Base-by-base conservation (phyloP, 2,329 filamentous ascomycete genomes). In the Thelonectria blattea region DNA sequence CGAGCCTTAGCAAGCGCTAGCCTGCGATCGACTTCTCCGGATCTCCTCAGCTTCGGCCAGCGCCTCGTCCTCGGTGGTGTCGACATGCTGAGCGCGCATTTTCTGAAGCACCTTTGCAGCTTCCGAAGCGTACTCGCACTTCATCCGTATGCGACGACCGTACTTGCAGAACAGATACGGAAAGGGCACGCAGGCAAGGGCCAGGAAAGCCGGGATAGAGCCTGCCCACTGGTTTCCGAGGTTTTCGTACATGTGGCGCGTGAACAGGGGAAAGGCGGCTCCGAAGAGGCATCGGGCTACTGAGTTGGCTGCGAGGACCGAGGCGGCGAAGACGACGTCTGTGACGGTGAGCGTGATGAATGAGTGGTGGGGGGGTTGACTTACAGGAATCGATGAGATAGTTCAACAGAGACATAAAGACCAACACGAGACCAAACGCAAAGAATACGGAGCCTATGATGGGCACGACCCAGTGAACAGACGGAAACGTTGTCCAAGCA, bases 271-370 rank as follows among this genome's bases (percentile, higher is more conserved):
- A 18, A 55, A 55, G n/a, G 32, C 45, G 27, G 56, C 56, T 10
- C 51, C 56, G 39, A 59, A 59, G 34, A 54, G 15, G 1, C 51
- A 59, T 7, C 56, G 43, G 18, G 51, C 43, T 3, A 59, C 52
- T 24, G 56, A 53, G 11, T 49, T 59, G 37, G 52, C 52, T 5
- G 56, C 52, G 8, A 55, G n/a, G 5, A 55, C 52, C 7, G 52
- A 55, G 15, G 52, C 52, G 6, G 52, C 52, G n/a, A 39, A 55
- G 22, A 55, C 37, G 3, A 55, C 52, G n/a, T 55, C 52, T 55
- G 17, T 11, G 2, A 37, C 22, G 8, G 22, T 15, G 17, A 20
- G 10, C 17, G 12, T 9, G n/a, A 41, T 46, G 17, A 42, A 42
- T 7, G 17, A 10, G 39, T 9, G n/a, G 20, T 42, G 9, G 17